These are phyloP conservation scores for Royoungia palumana DNA, from an alignment of 768 basidiomycete genomes.

Conservation along the genomic window DNA sequence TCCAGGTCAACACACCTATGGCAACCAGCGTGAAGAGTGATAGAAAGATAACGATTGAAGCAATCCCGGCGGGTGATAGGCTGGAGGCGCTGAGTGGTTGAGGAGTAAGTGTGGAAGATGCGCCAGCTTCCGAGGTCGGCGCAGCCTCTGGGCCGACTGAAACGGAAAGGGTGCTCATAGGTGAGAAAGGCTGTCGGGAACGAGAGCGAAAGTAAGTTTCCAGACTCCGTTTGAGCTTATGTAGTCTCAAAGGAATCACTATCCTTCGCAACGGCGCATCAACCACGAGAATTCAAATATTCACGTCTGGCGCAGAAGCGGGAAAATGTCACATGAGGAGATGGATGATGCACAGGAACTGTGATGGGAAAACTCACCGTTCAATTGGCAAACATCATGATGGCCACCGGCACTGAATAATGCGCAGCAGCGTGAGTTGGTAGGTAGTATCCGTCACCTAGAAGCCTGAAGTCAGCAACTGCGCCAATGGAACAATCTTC, in stretches of 20 bases:
- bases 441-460: too few species aligned
- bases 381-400: too few species aligned
- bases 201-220: too few species aligned
- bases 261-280: constrained; percentile 15
- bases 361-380: neutral
- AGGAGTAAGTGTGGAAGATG: neutral
- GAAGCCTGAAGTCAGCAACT: too few species aligned
- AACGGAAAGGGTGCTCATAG: constrained; percentile 7
- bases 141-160: constrained; percentile 8
- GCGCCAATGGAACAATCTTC: too few species aligned
- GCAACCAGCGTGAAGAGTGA: constrained; percentile 16
- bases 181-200: neutral
- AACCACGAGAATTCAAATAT: too few species aligned
- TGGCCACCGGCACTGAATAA: too few species aligned
- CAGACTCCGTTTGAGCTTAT: neutral
- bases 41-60: constrained; percentile 9
- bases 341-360: neutral
- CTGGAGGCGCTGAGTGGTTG: neutral
- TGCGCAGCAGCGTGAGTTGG: too few species aligned
- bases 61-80: constrained; percentile 2
- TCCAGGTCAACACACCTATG: constrained; percentile 25
- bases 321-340: too few species aligned
- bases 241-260: constrained; percentile 6
- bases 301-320: too few species aligned
- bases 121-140: neutral